Conservation (phyloP, 176 grass and related monocot genomes). For the Oryza rufipogon region DNA sequence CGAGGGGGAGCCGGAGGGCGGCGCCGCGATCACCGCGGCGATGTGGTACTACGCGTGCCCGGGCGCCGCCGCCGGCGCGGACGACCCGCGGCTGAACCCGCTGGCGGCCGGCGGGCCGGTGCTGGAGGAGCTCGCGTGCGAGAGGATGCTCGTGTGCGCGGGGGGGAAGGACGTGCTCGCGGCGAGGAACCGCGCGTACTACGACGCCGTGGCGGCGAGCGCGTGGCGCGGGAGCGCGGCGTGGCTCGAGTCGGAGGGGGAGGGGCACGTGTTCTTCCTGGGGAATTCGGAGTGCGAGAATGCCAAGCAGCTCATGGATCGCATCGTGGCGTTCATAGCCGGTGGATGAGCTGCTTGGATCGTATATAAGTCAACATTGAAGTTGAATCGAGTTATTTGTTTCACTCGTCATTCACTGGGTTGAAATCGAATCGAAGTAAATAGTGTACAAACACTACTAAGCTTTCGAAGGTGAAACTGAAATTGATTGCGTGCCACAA, state of each 20-base stretch:
- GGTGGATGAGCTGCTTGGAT: not conserved
- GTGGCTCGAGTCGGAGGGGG: slow-evolving; percentile 46
- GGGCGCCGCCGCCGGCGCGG: slow-evolving; percentile 33
- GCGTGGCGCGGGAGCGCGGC: slow-evolving; percentile 51
- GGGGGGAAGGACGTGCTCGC: slow-evolving; percentile 45
- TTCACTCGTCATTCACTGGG: not conserved
- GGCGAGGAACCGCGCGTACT: slow-evolving; percentile 42
- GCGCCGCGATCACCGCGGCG: not conserved
- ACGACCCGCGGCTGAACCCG: slow-evolving; percentile 63
- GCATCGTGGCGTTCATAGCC: slow-evolving; percentile 43
- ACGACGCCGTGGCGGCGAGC: slow-evolving; percentile 47
- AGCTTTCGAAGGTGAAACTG: no score
- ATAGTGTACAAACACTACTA: not conserved
- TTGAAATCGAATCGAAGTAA: not conserved
- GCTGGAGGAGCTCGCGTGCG: slow-evolving; percentile 49
- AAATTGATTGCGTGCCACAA: no score
- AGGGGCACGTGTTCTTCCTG: slow-evolving; percentile 58
- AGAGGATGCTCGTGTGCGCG: slow-evolving; percentile 48
- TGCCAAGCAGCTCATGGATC: slow-evolving; percentile 38
- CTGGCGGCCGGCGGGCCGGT: slow-evolving; percentile 13
- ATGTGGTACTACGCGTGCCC: slow-evolving; percentile 53
- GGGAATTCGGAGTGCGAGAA: slow-evolving; percentile 44
- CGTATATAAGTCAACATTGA: not conserved
- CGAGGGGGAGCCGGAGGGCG: slow-evolving; percentile 25
- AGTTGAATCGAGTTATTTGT: not conserved